Evolutionary conservation across 2,329 filamentous ascomycete genomes (phyloP).

Genomic region (Fusarium burgessii): DNA sequence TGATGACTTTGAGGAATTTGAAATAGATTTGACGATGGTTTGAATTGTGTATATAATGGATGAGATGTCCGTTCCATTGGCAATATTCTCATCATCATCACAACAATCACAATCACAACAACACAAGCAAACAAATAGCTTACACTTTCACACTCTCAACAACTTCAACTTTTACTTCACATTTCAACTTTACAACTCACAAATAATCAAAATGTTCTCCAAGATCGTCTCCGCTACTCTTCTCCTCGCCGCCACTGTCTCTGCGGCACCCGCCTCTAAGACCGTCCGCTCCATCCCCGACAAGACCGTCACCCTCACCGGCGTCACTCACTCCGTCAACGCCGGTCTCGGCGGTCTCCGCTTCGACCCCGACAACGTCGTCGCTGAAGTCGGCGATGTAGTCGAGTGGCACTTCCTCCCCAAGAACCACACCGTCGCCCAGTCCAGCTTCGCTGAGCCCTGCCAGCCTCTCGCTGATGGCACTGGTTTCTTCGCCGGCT

Average conservation of each 20-base stretch:
- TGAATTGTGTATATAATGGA: conserved; percentile 40
- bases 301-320: conserved; percentile 52
- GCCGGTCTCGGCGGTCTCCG: conserved; percentile 59
- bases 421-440: conserved; percentile 61
- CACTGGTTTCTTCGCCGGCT: conserved; percentile 60
- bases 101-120: conserved; percentile 14
- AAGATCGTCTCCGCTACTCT: conserved; percentile 48
- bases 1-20: not conserved
- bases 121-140: conserved; percentile 14
- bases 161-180: not conserved
- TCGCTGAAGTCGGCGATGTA: conserved; percentile 61
- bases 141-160: not conserved
- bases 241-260: conserved; percentile 47
- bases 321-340: conserved; percentile 60
- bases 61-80: conserved; percentile 8
- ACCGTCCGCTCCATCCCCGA: conserved; percentile 46
- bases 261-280: conserved; percentile 50
- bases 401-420: conserved; percentile 68
- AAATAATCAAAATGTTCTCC: conserved; percentile 49
- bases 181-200: not conserved
- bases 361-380: conserved; percentile 64
- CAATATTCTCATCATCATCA: conserved; percentile 33
- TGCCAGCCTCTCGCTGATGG: conserved; percentile 56
- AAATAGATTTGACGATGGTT: not conserved
- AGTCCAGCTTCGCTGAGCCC: conserved; percentile 57